Conservation (phyloP, 805 yeast species). For the Diddensiella transvaalensis region DNA sequence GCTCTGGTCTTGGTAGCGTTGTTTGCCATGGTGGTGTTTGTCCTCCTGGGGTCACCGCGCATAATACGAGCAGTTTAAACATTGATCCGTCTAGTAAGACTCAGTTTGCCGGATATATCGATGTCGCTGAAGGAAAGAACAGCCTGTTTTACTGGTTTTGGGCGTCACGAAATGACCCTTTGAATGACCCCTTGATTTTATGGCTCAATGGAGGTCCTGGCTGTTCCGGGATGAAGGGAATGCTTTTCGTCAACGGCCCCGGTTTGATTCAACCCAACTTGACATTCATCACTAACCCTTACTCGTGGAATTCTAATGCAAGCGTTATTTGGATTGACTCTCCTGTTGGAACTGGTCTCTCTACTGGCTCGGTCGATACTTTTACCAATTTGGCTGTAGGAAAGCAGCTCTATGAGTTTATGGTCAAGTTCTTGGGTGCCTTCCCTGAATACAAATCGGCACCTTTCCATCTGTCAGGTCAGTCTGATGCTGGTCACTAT, state of each 20-base stretch:
- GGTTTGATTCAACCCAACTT: slow-evolving; percentile 61
- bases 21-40: not conserved
- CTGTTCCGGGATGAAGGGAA: slow-evolving; percentile 85
- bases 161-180: slow-evolving; percentile 86
- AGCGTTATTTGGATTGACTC: slow-evolving; percentile 88
- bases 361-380: slow-evolving; percentile 66
- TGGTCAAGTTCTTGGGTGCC: slow-evolving; percentile 75
- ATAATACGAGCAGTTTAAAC: slow-evolving; percentile 8
- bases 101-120: slow-evolving; percentile 79
- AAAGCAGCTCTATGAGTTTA: slow-evolving; percentile 78
- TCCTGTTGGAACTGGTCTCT: slow-evolving; percentile 90
- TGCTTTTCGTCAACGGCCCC: slow-evolving; percentile 91
- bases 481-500: slow-evolving; percentile 91
- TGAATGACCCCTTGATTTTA: slow-evolving; percentile 77
- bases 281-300: slow-evolving; percentile 72
- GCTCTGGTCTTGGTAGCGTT: not conserved
- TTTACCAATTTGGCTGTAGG: slow-evolving; percentile 76
- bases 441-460: slow-evolving; percentile 64
- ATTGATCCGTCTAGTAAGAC: slow-evolving; percentile 41
- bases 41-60: not conserved
- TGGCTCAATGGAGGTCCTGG: slow-evolving; percentile 99
- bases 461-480: slow-evolving; percentile 85
- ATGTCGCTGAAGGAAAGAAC: slow-evolving; percentile 49
- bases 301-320: slow-evolving; percentile 90
- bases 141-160: slow-evolving; percentile 83